A percentile compares a stretch with the other conserved stretches of the same genome.
These are phyloP conservation scores for Tolypocladium inflatum DNA, from an alignment of 2,329 filamentous ascomycete genomes.

Conservation along the genomic window DNA sequence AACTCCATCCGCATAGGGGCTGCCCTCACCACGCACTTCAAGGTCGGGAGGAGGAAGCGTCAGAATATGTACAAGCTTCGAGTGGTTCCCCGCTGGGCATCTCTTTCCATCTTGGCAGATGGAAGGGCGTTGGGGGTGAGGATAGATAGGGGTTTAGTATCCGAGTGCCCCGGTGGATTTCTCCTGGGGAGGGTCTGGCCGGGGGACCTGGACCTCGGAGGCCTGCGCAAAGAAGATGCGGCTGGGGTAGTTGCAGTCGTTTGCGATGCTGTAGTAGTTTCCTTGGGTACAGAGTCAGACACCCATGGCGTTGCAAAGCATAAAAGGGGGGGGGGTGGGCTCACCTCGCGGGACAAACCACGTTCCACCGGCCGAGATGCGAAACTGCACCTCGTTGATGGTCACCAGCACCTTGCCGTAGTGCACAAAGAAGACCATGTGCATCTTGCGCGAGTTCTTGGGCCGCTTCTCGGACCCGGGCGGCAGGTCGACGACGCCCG, in stretches of 20 bases:
- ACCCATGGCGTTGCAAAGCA: background rate
- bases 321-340: slow-evolving; percentile 18
- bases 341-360: slow-evolving; percentile 93
- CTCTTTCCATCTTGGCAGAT: background rate
- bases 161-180: background rate
- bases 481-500: slow-evolving; percentile 81
- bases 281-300: slow-evolving; percentile 47
- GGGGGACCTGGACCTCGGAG: slow-evolving; percentile 44
- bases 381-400: slow-evolving; percentile 66
- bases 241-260: slow-evolving; percentile 62
- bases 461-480: slow-evolving; percentile 73
- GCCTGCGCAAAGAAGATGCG: slow-evolving; percentile 90
- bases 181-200: background rate
- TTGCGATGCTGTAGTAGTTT: slow-evolving; percentile 87
- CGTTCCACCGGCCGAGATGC: slow-evolving; percentile 77
- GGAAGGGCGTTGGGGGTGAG: background rate
- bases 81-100: background rate
- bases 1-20: background rate
- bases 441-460: slow-evolving; percentile 93
- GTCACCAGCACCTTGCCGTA: slow-evolving; percentile 73
- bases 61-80: background rate
- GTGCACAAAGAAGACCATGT: slow-evolving; percentile 92
- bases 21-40: background rate
- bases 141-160: background rate
- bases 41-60: too few species aligned